Base-by-base conservation (phyloP, 2,329 filamentous ascomycete species). In the Phoma herbarum region DNA sequence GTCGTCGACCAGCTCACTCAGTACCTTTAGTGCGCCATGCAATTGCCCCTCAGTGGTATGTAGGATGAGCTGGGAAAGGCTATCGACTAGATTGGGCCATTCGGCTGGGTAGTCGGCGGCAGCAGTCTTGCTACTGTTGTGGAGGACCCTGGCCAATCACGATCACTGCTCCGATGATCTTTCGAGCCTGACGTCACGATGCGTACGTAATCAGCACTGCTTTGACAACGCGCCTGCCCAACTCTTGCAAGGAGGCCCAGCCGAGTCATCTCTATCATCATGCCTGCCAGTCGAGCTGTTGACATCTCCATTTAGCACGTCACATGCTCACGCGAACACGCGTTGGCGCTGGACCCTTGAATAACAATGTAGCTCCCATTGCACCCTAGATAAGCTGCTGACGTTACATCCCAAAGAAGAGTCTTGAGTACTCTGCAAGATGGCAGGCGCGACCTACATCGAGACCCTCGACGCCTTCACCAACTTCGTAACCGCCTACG, bases 101-200 rank as follows among this genome's bases (percentile, higher is more conserved):
- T 93, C 86, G 60, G 97, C 92, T 51, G 95, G 95, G 74, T 96
- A 98, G 80, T 99, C 95, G 71, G 89, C 87, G 63, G 88, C 90
- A 55, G 95, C 95, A 68, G 99, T 96, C 81, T 97, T 98, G 82
- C 93, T 94, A 48, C 42, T 42, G 54, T 23, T 47, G 48, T 12
- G 37, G 14, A 31, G 2, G 26, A 18, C 22, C 43, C 26, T 29
- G 42, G 42, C 54, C 54, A 57, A 52, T 57, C 54, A 57, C 47
- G 28, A 52, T n/a, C 42, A 20, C n/a, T 35, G 25, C 47, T 57
- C 54, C 47, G 42, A 25, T 29, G 20, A 37, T 53, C 46, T 39
- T 37, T 39, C 28, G 31, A 46, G 29, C 39, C 39, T 45, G 45
- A 44, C 52, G 45, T 44, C 37, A 49, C 28, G 22, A 44, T 50